A percentile compares a stretch with the other conserved stretches of the same genome.
These are phyloP conservation scores for Ceratocystis cubensis DNA, from an alignment of 2,329 filamentous ascomycete genomes.

Conservation along the genomic window DNA sequence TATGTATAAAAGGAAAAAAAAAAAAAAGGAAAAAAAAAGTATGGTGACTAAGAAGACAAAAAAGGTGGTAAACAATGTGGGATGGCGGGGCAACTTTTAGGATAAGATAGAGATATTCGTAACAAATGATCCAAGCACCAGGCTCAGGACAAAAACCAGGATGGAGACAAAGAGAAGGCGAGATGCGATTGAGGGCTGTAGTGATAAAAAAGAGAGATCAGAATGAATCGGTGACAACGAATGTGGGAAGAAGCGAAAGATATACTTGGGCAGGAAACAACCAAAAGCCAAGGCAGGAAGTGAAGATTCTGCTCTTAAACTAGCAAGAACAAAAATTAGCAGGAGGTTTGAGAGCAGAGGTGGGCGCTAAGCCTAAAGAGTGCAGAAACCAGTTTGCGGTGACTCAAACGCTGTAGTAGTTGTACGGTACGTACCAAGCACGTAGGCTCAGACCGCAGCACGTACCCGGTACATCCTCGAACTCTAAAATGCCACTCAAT, in stretches of 20 bases:
- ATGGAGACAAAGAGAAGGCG: neutral
- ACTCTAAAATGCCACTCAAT: neutral
- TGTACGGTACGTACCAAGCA: neutral
- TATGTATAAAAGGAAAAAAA: neutral
- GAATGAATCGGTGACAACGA: neutral
- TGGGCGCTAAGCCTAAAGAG: slow-evolving; percentile 1
- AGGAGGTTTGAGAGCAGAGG: neutral
- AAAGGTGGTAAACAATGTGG: slow-evolving; percentile 18
- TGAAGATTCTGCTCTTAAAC: neutral
- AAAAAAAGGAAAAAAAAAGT: neutral
- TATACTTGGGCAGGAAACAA: neutral
- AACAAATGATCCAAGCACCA: slow-evolving; percentile 4
- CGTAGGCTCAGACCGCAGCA: neutral
- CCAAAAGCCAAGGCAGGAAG: neutral
- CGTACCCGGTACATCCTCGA: neutral
- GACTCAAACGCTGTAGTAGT: neutral
- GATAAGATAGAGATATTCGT: slow-evolving; percentile 11
- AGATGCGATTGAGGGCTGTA: neutral
- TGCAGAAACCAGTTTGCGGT: neutral
- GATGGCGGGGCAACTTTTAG: slow-evolving; percentile 18
- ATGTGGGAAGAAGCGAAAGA: neutral
- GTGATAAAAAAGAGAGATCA: neutral
- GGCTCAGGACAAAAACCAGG: neutral
- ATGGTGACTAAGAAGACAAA: slow-evolving; percentile 16
- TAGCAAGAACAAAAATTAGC: neutral